Evolutionary conservation across 164 flowering plant genomes (phyloP).

Genomic region (Kalanchoe fedtschenkoi): DNA sequence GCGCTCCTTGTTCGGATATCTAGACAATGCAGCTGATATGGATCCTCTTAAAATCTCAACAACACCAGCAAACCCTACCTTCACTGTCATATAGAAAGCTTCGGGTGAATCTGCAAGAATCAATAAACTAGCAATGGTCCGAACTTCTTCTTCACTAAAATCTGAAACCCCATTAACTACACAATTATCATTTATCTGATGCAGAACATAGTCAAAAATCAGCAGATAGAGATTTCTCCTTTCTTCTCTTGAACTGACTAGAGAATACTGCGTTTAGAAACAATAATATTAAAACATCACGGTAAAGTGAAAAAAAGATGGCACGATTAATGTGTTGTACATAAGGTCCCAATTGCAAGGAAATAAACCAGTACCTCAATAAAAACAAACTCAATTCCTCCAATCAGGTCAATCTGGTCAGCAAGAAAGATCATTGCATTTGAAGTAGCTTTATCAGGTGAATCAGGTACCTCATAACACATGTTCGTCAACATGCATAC

Average conservation of each 20-base stretch:
- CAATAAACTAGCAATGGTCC: conserved; percentile 61
- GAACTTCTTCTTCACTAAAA: conserved; percentile 65
- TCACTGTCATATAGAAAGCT: conserved; percentile 84
- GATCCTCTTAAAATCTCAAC: conserved; percentile 74
- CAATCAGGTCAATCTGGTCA: conserved; percentile 75
- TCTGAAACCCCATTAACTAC: conserved; percentile 53
- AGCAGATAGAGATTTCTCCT: conserved; percentile 75
- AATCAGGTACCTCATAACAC: conserved; percentile 67
- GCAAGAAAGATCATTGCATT: conserved; percentile 39
- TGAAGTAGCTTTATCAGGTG: conserved; percentile 20
- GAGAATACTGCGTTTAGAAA: conserved; percentile 57
- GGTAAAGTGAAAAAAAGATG: background rate
- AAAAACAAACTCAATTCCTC: conserved; percentile 85
- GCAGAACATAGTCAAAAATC: conserved; percentile 80
- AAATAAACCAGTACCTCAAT: conserved; percentile 53
- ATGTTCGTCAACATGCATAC: conserved; percentile 81
- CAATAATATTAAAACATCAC: background rate
- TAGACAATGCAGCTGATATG: conserved; percentile 51
- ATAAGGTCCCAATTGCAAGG: background rate
- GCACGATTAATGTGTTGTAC: background rate
- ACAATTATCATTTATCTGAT: conserved; percentile 68
- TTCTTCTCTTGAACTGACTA: conserved; percentile 68
- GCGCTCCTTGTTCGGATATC: conserved; percentile 61
- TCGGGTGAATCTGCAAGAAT: conserved; percentile 84
- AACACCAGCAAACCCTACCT: conserved; percentile 84